These are phyloP conservation scores for Epichloe baconii DNA, from an alignment of 2,329 filamentous ascomycete species.

Conservation along the genomic window DNA sequence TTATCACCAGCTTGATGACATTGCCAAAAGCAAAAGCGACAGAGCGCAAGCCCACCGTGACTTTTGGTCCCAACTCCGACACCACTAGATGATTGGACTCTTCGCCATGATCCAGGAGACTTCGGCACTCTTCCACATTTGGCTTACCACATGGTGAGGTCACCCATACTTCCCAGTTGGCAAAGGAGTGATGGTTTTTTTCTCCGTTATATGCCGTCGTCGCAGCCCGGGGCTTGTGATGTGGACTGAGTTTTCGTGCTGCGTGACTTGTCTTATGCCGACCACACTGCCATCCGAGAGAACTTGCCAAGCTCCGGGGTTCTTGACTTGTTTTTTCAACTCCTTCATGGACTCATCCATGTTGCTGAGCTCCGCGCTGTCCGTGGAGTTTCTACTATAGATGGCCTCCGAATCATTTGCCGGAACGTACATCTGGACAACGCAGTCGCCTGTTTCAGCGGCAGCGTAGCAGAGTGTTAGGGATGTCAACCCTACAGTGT, in stretches of 20 bases:
- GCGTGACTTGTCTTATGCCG: constrained; percentile 41
- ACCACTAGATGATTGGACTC: constrained; percentile 47
- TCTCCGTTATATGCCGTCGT: neutral
- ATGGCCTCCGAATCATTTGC: constrained; percentile 40
- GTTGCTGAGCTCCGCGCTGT: constrained; percentile 30
- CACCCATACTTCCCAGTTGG: constrained; percentile 42
- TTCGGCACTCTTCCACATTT: constrained; percentile 31
- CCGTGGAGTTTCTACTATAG: constrained; percentile 33
- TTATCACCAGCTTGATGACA: constrained; percentile 54
- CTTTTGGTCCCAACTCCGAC: constrained; percentile 50
- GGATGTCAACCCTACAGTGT: constrained; percentile 42
- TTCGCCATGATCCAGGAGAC: constrained; percentile 28
- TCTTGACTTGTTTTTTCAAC: constrained; percentile 38
- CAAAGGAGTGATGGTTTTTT: neutral
- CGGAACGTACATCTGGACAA: constrained; percentile 51
- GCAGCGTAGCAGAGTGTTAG: constrained; percentile 54
- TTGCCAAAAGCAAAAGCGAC: constrained; percentile 62
- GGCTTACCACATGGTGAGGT: constrained; percentile 31
- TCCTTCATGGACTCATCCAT: constrained; percentile 39
- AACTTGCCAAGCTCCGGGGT: constrained; percentile 53
- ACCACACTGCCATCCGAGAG: constrained; percentile 47
- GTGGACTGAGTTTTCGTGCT: neutral
- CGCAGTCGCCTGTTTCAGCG: constrained; percentile 44
- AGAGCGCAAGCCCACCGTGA: constrained; percentile 47
- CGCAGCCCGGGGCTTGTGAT: neutral